phyloP scores from a whole-genome alignment of 345 rosid species.

The Microthlaspi erraticum region DNA sequence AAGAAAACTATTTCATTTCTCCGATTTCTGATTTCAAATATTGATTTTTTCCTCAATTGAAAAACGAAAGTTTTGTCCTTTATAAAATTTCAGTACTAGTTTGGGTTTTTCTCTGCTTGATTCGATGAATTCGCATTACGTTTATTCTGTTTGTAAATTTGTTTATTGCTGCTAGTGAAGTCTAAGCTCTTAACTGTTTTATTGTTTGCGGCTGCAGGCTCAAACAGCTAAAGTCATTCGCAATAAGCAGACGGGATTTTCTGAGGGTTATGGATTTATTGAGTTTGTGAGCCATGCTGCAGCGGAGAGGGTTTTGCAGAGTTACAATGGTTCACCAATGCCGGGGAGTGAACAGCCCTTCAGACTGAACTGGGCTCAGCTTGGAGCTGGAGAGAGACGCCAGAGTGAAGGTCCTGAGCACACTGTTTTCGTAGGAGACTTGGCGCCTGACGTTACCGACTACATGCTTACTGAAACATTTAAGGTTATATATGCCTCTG shows the following conservation, averaged over 20 bases:
- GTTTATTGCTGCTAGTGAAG: background rate
- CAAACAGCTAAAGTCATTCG: slow-evolving; percentile 86
- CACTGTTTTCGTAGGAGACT: slow-evolving; percentile 90
- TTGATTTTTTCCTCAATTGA: background rate
- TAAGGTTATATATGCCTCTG: slow-evolving; percentile 61
- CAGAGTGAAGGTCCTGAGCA: slow-evolving; percentile 83
- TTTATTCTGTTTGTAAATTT: background rate
- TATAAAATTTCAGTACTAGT: background rate
- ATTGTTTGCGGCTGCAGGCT: slow-evolving; percentile 45
- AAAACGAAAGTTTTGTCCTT: background rate
- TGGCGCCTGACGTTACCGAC: slow-evolving; percentile 93
- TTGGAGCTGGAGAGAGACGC: slow-evolving; percentile 87
- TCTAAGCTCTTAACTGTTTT: background rate
- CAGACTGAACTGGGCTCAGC: slow-evolving; percentile 90
- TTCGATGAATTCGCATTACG: background rate
- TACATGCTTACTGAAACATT: slow-evolving; percentile 77
- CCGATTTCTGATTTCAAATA: background rate
- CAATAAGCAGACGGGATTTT: slow-evolving; percentile 65
- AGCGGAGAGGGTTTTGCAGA: slow-evolving; percentile 82
- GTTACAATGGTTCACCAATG: slow-evolving; percentile 80
- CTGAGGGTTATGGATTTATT: slow-evolving; percentile 93
- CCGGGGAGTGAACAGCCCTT: slow-evolving; percentile 77
- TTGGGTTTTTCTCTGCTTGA: background rate
- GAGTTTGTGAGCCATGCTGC: slow-evolving; percentile 71
- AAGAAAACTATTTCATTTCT: background rate